Conservation (phyloP, 148 eudicot genomes). For the Rhododendron ovatum region DNA sequence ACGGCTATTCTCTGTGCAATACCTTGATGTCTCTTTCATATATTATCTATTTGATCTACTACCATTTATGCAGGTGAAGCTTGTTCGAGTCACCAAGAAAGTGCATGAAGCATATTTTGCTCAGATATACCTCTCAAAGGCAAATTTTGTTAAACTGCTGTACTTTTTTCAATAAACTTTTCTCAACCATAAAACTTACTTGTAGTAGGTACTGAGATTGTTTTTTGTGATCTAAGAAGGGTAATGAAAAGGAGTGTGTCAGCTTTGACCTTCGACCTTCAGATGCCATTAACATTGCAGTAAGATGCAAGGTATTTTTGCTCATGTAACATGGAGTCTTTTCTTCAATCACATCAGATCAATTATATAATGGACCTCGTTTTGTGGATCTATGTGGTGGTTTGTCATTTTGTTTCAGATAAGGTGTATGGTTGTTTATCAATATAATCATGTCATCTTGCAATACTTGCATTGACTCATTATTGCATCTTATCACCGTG, state of each 20-base stretch:
- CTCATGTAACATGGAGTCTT: constrained; percentile 1
- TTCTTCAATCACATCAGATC: not conserved
- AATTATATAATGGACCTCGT: not conserved
- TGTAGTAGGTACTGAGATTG: not conserved
- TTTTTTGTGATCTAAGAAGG: constrained; percentile 40
- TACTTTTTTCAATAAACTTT: not conserved
- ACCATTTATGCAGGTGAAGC: constrained; percentile 59
- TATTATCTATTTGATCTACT: not conserved
- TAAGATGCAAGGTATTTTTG: constrained; percentile 80
- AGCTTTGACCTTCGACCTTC: constrained; percentile 94
- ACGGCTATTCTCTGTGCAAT: not conserved
- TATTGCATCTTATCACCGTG: not conserved
- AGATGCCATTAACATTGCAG: constrained; percentile 97
- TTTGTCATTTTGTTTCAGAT: too few relatives aligned
- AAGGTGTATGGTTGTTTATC: not conserved
- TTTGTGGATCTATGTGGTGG: not conserved
- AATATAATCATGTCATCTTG: not conserved
- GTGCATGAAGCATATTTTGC: constrained; percentile 94
- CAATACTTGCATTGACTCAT: too few relatives aligned
- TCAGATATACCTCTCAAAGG: constrained; percentile 74
- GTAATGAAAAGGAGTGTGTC: constrained; percentile 55
- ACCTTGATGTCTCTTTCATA: not conserved
- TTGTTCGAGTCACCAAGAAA: constrained; percentile 91
- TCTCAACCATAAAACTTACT: not conserved
- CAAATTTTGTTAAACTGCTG: constrained; percentile 3